Conservation (phyloP, 2,329 filamentous ascomycete genomes). For the Trichophaea hybrida region DNA sequence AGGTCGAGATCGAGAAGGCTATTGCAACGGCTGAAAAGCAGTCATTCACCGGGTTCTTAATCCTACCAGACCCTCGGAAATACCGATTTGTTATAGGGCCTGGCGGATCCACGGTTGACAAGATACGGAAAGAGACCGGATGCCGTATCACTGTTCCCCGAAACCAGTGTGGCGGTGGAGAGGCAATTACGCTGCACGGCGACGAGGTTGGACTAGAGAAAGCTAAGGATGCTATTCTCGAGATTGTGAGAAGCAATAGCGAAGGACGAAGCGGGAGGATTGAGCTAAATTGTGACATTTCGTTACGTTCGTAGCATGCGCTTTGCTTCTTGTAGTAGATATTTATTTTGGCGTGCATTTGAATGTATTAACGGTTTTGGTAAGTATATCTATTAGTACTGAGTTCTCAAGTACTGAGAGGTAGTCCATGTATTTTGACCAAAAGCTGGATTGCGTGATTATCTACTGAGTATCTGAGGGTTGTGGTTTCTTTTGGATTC, state of each 20-base stretch:
- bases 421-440: too few relatives aligned
- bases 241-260: conserved; percentile 46
- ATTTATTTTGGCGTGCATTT: too few relatives aligned
- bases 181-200: conserved; percentile 84
- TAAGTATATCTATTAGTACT: too few relatives aligned
- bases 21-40: conserved; percentile 57
- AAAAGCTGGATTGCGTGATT: too few relatives aligned
- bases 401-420: too few relatives aligned
- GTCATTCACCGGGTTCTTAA: conserved; percentile 67
- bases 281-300: too few relatives aligned
- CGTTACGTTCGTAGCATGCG: too few relatives aligned
- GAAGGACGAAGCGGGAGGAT: too few relatives aligned
- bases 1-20: conserved; percentile 56
- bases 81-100: conserved; percentile 85
- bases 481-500: too few relatives aligned
- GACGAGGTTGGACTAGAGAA: conserved; percentile 65
- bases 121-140: conserved; percentile 78
- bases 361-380: too few relatives aligned
- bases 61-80: conserved; percentile 74
- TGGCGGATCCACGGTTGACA: conserved; percentile 80
- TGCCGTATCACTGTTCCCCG: conserved; percentile 90
- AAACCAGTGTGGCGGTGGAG: conserved; percentile 51
- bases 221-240: conserved; percentile 77
- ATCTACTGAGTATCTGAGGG: too few relatives aligned
- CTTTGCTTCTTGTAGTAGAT: too few relatives aligned